phyloP scores from a whole-genome alignment of 441 rosid genomes.

The Jatropha podagrica region DNA sequence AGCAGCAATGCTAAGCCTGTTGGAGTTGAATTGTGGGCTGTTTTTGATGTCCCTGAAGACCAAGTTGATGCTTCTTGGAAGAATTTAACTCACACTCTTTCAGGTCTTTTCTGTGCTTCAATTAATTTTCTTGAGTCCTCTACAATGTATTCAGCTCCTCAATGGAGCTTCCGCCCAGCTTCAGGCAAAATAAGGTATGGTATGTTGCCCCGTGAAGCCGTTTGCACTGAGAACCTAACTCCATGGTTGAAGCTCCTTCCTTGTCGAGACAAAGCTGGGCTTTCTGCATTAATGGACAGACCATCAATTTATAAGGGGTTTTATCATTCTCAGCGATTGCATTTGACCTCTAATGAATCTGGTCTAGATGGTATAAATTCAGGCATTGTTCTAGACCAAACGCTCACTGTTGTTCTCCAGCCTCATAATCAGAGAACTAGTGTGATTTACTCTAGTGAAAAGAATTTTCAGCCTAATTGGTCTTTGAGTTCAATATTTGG shows the following conservation, averaged over 20 bases:
- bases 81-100: conserved; percentile 82
- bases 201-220: conserved; percentile 93
- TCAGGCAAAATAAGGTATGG: conserved; percentile 78
- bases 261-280: conserved; percentile 92
- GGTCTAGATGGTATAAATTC: conserved; percentile 31
- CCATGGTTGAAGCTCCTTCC: conserved; percentile 99
- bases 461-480: conserved; percentile 73
- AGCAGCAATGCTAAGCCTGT: conserved; percentile 95
- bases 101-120: conserved; percentile 97
- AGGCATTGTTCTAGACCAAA: conserved; percentile 70
- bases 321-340: conserved; percentile 93
- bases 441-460: conserved; percentile 28
- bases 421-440: conserved; percentile 41
- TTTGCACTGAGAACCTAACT: conserved; percentile 96
- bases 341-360: conserved; percentile 37
- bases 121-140: conserved; percentile 88
- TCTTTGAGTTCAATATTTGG: conserved; percentile 80
- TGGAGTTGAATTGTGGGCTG: conserved; percentile 97
- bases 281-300: conserved; percentile 76
- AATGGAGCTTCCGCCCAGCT: conserved; percentile 70
- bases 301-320: conserved; percentile 84
- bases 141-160: conserved; percentile 74
- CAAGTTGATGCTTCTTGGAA: conserved; percentile 85
- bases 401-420: conserved; percentile 81
- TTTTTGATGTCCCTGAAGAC: conserved; percentile 75